Base-by-base conservation (phyloP, 2,329 filamentous ascomycete species). In the Talaromyces verruculosus region DNA sequence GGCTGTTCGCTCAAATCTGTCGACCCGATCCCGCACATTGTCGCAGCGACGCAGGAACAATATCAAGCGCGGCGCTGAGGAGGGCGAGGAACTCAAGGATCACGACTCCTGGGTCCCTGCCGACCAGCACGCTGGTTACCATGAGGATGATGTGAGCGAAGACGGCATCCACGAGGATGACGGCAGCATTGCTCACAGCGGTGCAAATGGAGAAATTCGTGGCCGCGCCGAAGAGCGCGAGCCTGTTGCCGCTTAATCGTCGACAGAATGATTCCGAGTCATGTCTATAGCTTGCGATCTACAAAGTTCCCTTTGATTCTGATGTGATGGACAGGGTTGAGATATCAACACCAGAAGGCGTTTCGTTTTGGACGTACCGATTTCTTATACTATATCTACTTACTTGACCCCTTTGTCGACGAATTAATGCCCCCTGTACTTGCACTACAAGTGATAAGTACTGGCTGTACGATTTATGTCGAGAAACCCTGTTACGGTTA, bases 1-100 rank as follows among this genome's bases (percentile, higher is more conserved):
- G 5, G 89, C 92, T 55, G 93, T 99, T 71, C 90, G 86, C 65
- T 89, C 93, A 69, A 93, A 92, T 78, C 88, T 99, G 59, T 97
- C 92, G 4, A 91, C 89, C 19, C 92, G 95, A 67, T 88, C 94
- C 47, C 92, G 93, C 71, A 96, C 90, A 17, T 86, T 98, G 41
- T 96, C 92, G 55, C 92, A 93, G 78, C 90, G 93, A 72, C 90
- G 92, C 70, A 88, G 89, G 67, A 89, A 89, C 77, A 89, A 90
- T 76, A 87, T 90, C 74, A 85, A 85, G 67, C 81, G 82, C 74
- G 85, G 87, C 69, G 85, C 87, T 67, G 83, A 81, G 33, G 85
- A 97, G 45, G 91, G 91, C 2, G 85, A 85, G 58, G 94, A 97
- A 17, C 80, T 93, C 68, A 88, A 92, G 69, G 91, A 94, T 75